Conservation (phyloP, 2,329 filamentous ascomycete species). For the Geosmithia flava region DNA sequence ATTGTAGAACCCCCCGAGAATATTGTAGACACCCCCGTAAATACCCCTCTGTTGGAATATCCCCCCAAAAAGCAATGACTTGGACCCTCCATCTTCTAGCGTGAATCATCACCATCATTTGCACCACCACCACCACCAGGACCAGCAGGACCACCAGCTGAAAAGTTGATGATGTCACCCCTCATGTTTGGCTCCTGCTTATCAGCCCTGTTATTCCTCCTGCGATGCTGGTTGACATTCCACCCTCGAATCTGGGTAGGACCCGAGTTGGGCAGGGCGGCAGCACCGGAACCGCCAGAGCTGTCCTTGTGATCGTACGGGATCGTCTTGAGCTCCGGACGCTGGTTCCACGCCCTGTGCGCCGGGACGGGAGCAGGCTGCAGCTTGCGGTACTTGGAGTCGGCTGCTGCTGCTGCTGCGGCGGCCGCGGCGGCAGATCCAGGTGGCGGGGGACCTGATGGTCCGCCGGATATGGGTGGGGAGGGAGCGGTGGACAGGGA, state of each 20-base stretch:
- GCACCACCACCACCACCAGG: neutral
- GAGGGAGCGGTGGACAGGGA: slow-evolving; percentile 17
- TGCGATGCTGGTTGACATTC: slow-evolving; percentile 31
- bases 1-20: too few species aligned
- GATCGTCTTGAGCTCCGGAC: slow-evolving; percentile 44
- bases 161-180: too few species aligned
- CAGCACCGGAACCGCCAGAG: slow-evolving; percentile 24
- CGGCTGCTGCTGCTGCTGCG: neutral
- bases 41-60: too few species aligned
- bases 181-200: neutral
- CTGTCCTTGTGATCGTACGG: slow-evolving; percentile 50
- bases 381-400: slow-evolving; percentile 40
- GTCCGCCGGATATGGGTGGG: neutral
- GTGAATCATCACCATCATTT: slow-evolving; percentile 6
- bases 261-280: slow-evolving; percentile 41
- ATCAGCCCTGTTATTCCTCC: slow-evolving; percentile 15
- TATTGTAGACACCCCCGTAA: too few species aligned
- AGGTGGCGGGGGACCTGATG: slow-evolving; percentile 2
- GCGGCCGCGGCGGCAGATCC: neutral
- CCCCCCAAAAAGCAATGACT: too few species aligned
- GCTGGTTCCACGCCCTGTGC: slow-evolving; percentile 32
- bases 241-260: slow-evolving; percentile 46
- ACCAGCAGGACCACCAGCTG: too few species aligned
- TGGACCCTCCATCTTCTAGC: slow-evolving; percentile 1
- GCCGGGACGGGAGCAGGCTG: slow-evolving; percentile 44